Evolutionary conservation across 106 monocot genomes (phyloP).

Genomic region (Xerophyta viscosa): DNA sequence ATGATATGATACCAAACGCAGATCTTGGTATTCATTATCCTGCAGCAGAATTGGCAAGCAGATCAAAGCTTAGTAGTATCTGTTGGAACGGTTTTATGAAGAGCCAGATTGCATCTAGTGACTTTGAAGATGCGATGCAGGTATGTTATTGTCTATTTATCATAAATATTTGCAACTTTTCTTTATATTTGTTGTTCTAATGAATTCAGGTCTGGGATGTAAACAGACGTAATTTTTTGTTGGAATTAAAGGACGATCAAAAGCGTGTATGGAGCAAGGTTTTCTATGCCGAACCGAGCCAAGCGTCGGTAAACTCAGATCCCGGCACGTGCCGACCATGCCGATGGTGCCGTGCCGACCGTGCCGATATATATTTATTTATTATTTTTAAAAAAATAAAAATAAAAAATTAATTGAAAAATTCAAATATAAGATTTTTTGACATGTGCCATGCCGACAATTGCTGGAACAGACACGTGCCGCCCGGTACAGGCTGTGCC

Average conservation of each 20-base stretch:
- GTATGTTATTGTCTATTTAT: conserved; percentile 14
- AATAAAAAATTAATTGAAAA: no score
- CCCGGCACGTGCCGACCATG: no score
- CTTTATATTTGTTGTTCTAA: not conserved
- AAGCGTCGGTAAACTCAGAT: no score
- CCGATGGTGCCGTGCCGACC: no score
- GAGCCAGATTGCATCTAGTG: conserved; percentile 97
- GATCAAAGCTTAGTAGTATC: conserved; percentile 73
- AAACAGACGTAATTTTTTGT: conserved; percentile 39
- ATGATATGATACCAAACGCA: conserved; percentile 57
- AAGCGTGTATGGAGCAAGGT: no score
- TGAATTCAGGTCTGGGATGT: conserved; percentile 78
- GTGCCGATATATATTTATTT: no score
- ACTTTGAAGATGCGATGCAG: conserved; percentile 95
- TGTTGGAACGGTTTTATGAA: conserved; percentile 96
- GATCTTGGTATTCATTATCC: conserved; percentile 88
- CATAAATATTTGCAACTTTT: not conserved
- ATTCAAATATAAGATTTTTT: no score
- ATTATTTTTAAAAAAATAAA: no score
- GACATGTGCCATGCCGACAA: no score
- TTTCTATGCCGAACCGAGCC: no score
- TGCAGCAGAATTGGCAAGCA: conserved; percentile 70
- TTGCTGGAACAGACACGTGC: no score
- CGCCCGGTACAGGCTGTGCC: no score
- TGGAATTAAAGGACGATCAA: conserved; percentile 77